These are phyloP conservation scores for Hygrophoropsis aurantiaca DNA, from an alignment of 768 basidiomycete genomes.

Conservation along the genomic window DNA sequence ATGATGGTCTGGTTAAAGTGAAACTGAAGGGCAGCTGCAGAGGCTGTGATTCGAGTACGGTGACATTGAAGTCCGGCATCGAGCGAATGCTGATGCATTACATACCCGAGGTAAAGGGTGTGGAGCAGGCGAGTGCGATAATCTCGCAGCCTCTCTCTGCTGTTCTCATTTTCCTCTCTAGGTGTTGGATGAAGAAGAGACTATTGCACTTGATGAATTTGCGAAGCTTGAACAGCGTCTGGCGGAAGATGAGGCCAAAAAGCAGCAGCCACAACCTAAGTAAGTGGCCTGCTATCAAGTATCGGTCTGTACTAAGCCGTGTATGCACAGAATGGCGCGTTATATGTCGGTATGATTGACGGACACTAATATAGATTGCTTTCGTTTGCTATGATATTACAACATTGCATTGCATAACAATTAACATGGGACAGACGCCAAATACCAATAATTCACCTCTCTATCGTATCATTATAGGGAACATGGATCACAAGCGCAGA, in stretches of 20 bases:
- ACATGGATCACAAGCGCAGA: too few species aligned
- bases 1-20: constrained; percentile 79
- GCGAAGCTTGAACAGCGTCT: constrained; percentile 80
- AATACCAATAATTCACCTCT: too few species aligned
- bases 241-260: constrained; percentile 35
- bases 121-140: constrained; percentile 67
- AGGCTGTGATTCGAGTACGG: constrained; percentile 91
- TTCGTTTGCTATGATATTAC: too few species aligned
- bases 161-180: constrained; percentile 27
- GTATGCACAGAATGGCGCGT: constrained; percentile 61
- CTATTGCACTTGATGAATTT: constrained; percentile 85
- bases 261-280: constrained; percentile 44
- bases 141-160: background rate
- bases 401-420: too few species aligned
- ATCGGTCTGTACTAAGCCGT: constrained; percentile 11
- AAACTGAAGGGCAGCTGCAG: constrained; percentile 97
- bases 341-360: constrained; percentile 71
- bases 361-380: too few species aligned
- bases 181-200: constrained; percentile 90
- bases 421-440: too few species aligned
- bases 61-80: constrained; percentile 95
- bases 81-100: constrained; percentile 99
- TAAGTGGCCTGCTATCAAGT: constrained; percentile 32
- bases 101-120: constrained; percentile 91
- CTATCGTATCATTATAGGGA: too few species aligned